Percentiles rank a stretch among this genome's conserved stretches.
Evolutionary conservation across 2,329 filamentous ascomycete species (phyloP).

Genomic region (Clonostachys sp.): DNA sequence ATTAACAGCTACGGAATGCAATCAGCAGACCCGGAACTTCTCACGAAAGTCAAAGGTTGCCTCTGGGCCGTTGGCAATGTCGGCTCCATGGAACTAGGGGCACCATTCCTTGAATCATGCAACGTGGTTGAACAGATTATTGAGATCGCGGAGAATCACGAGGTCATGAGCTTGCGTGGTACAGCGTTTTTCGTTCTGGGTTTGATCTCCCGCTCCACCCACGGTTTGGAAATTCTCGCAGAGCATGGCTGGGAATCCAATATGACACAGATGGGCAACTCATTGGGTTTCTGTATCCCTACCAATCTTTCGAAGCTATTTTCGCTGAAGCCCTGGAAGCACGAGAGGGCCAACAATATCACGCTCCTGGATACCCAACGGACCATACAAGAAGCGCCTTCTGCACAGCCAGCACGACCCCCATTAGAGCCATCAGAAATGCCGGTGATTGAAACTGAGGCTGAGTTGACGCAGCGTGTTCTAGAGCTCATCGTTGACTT

Average conservation of each 20-base stretch:
- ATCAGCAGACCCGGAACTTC: constrained; percentile 75
- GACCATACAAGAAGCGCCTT: constrained; percentile 41
- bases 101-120: constrained; percentile 85
- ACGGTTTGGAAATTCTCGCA: constrained; percentile 86
- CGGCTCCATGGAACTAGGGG: constrained; percentile 94
- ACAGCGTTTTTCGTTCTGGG: constrained; percentile 97
- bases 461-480: constrained; percentile 71
- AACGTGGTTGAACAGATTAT: constrained; percentile 87
- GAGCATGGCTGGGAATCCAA: constrained; percentile 93
- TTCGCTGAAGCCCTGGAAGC: constrained; percentile 59
- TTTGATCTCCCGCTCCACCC: constrained; percentile 84
- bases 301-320: constrained; percentile 74
- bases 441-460: constrained; percentile 46
- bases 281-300: constrained; percentile 84
- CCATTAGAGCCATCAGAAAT: constrained; percentile 27
- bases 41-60: constrained; percentile 93
- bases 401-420: constrained; percentile 27
- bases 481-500: constrained; percentile 82
- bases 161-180: constrained; percentile 88
- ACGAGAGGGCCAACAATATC: constrained; percentile 41
- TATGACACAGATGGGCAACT: constrained; percentile 75
- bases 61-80: constrained; percentile 98
- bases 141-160: constrained; percentile 79
- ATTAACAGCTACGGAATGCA: constrained; percentile 86
- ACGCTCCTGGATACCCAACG: constrained; percentile 45